phyloP scores from a whole-genome alignment of 2,329 filamentous ascomycete genomes.

The Pseudocercospora fuligena region DNA sequence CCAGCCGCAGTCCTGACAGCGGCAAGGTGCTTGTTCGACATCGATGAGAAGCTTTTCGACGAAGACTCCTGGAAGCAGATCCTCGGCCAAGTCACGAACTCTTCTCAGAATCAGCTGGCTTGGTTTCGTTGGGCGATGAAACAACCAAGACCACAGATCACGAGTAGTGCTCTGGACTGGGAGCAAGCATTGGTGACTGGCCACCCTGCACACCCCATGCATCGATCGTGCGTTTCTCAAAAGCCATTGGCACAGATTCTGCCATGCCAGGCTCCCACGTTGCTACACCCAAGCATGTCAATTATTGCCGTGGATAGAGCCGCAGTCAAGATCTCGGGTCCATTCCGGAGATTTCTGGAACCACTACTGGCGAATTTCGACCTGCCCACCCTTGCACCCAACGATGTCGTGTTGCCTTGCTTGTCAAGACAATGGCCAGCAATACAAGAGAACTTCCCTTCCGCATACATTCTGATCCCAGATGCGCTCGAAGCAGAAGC shows the following conservation, averaged over 20 bases:
- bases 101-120: background rate
- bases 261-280: background rate
- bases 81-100: background rate
- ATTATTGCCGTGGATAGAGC: background rate
- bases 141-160: background rate
- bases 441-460: conserved; percentile 11
- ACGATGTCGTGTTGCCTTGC: conserved; percentile 10
- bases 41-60: background rate
- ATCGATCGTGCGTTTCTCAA: background rate
- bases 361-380: background rate
- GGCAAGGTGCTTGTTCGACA: background rate
- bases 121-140: background rate
- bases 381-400: background rate
- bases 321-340: background rate
- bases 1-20: background rate
- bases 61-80: background rate
- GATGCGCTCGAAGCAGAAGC: conserved; percentile 13
- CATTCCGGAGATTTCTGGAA: conserved; percentile 1
- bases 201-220: conserved; percentile 15
- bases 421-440: conserved; percentile 13
- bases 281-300: background rate
- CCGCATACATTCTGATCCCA: conserved; percentile 1
- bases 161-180: conserved; percentile 4
- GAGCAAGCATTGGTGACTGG: conserved; percentile 16
- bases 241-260: background rate